Base-by-base conservation (phyloP, 345 rosid species). In the Anastatica hierochuntica region DNA sequence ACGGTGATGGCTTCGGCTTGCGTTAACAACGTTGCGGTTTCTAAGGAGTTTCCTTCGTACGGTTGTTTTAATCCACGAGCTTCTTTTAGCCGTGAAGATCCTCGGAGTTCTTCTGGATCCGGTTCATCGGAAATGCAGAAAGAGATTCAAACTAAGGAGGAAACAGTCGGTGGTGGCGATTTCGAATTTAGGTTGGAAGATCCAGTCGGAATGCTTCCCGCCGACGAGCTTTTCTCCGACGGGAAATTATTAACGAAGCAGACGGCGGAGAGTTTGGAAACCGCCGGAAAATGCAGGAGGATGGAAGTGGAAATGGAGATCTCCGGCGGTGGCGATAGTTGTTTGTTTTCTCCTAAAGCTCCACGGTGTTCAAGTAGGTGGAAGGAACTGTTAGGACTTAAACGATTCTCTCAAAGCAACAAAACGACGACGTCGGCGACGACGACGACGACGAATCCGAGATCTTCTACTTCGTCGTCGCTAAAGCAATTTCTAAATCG, bases 311-410 rank as follows among this genome's bases (percentile, higher is more conserved):
- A 49, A 53, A 57, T 46, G 61, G 87, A 68, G 38, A 56, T 75
- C 20, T 71, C 81, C 2, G 53, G 75, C 2, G 53, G 75, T 7
- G 52, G 52, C 20, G 88, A 85, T 53, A 55, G 62, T 23, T 70
- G 66, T 49, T 49, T 72, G 49, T 81, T 82, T 43, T 84, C 95
- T 1, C 94, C 90, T 0, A 86, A 86, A 36, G 94, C 95, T 3
- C 96, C 94, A 1, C 47, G 90, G 53, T 86, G 95, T 47, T 88
- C 98, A 1, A 78, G 98, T 61, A 76, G 98, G n/a, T 90, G 95
- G 98, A 84, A 64, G 71, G 96, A 84, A 61, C 58, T 92, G n/a
- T 56, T 92, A 54, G 90, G 98, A 4, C 70, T 92, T 2, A 92
- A 77, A 51, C 79, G 72, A 63, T 72, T 78, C 14, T 75, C 77